Evolutionary conservation across 768 basidiomycete genomes (phyloP).

Genomic region (Tricholoma bakamatsutake): DNA sequence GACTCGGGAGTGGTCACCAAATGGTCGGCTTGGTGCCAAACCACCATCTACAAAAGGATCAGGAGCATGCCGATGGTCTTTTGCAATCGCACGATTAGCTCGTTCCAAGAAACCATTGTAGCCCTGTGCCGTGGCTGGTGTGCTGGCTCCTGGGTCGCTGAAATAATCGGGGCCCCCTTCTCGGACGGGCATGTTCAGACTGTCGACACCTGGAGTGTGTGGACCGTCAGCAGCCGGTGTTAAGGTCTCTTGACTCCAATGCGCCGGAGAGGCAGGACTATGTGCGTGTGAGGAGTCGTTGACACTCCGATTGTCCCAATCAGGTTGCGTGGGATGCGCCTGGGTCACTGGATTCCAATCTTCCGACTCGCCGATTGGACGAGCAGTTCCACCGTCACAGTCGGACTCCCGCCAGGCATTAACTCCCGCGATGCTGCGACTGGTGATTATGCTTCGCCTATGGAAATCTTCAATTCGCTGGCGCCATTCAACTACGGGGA

Average conservation of each 20-base stretch:
- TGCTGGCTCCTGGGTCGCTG: constrained; percentile 29
- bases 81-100: constrained; percentile 79
- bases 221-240: constrained; percentile 36
- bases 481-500: constrained; percentile 98
- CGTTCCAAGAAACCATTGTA: constrained; percentile 80
- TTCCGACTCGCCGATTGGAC: constrained; percentile 58
- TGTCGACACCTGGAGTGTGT: constrained; percentile 28
- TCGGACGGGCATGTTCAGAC: constrained; percentile 45
- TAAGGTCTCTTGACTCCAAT: constrained; percentile 57
- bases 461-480: constrained; percentile 96
- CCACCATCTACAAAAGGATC: constrained; percentile 80
- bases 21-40: constrained; percentile 56
- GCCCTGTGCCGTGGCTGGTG: constrained; percentile 32
- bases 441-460: constrained; percentile 69
- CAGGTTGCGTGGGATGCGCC: constrained; percentile 61
- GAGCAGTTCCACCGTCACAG: constrained; percentile 42
- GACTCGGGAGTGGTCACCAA: constrained; percentile 73
- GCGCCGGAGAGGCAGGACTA: constrained; percentile 51
- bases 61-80: constrained; percentile 68
- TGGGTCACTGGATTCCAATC: constrained; percentile 77
- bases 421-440: constrained; percentile 59
- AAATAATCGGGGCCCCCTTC: constrained; percentile 52
- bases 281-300: constrained; percentile 34
- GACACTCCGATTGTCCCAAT: constrained; percentile 66
- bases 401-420: constrained; percentile 79